These are phyloP conservation scores for Zelonia costaricensis DNA, from an alignment of 208 protist genomes.

Conservation along the genomic window DNA sequence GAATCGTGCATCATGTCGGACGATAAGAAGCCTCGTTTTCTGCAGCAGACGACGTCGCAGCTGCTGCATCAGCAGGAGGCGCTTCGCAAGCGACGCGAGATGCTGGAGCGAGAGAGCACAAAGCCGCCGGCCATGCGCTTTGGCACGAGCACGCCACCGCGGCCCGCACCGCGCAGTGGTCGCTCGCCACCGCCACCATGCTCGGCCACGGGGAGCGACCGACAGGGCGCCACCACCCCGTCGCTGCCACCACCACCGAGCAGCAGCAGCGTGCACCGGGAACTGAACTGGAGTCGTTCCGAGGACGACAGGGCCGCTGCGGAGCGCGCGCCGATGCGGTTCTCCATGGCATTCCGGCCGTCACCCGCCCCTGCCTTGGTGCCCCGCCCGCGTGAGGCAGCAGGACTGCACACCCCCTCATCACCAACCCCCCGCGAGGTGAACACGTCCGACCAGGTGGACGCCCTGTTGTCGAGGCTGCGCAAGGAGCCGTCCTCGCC, in stretches of 20 bases:
- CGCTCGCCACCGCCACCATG: constrained; percentile 10
- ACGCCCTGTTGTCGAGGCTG: constrained; percentile 2
- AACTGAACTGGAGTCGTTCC: constrained; percentile 25
- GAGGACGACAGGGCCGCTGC: constrained; percentile 9
- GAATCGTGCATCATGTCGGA: constrained; percentile 13
- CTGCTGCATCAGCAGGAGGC: constrained; percentile 62
- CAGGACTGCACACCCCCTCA: neutral
- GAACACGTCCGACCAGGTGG: constrained; percentile 26
- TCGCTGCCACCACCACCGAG: neutral
- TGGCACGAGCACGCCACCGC: constrained; percentile 32
- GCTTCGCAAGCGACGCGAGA: constrained; percentile 56
- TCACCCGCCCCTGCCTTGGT: constrained; percentile 9
- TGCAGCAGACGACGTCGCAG: constrained; percentile 75
- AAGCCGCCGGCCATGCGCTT: constrained; percentile 69
- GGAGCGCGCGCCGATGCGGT: constrained; percentile 38
- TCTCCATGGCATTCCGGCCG: constrained; percentile 32
- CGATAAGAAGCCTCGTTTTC: constrained; percentile 41
- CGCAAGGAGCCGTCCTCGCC: constrained; percentile 8
- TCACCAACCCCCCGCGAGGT: constrained; percentile 33
- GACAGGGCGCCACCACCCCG: neutral
- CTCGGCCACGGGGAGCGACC: neutral
- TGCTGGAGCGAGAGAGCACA: constrained; percentile 44
- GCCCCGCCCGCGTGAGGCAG: neutral
- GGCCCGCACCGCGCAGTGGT: constrained; percentile 10
- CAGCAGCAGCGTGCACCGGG: constrained; percentile 17